phyloP scores from a whole-genome alignment of 2,329 filamentous ascomycete genomes.

The Penicillium capsulatum region DNA sequence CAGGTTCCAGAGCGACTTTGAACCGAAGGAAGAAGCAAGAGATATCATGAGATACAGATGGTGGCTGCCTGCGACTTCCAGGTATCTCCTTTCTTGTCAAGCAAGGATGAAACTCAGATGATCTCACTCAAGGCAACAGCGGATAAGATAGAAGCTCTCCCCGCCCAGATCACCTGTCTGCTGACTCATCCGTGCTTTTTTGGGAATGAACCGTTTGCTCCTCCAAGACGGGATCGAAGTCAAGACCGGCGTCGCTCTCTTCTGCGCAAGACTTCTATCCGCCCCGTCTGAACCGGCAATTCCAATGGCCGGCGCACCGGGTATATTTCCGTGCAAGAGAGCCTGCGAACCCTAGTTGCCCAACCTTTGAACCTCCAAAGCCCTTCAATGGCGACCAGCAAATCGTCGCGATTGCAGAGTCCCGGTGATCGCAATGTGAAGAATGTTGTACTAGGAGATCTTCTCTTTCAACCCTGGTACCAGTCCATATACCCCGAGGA shows the following conservation, averaged over 20 bases:
- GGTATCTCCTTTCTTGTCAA: background rate
- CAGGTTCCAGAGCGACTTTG: conserved; percentile 5
- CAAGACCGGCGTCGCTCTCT: background rate
- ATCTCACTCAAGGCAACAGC: conserved; percentile 21
- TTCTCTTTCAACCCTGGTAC: conserved; percentile 87
- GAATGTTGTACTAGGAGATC: conserved; percentile 77
- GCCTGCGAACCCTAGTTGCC: conserved; percentile 12
- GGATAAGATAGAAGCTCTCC: conserved; percentile 18
- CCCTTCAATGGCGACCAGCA: conserved; percentile 28
- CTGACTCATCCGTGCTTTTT: conserved; percentile 1
- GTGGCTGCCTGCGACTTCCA: conserved; percentile 14
- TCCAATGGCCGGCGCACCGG: conserved; percentile 18
- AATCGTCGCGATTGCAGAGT: conserved; percentile 27
- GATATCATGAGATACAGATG: conserved; percentile 7
- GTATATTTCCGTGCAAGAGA: conserved; percentile 8
- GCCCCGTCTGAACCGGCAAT: conserved; percentile 4
- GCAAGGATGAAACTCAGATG: conserved; percentile 10
- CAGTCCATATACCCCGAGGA: conserved; percentile 82
- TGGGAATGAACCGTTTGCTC: background rate
- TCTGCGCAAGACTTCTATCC: background rate
- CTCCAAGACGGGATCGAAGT: background rate
- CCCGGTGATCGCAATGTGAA: conserved; percentile 70
- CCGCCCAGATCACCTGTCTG: background rate
- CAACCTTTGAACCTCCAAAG: background rate
- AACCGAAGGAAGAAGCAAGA: background rate